Percentiles rank a stretch among this genome's conserved stretches.
These are phyloP conservation scores for Cutaneotrichosporon sp. DNA, from an alignment of 1,284 basidiomycete genomes.

Conservation along the genomic window DNA sequence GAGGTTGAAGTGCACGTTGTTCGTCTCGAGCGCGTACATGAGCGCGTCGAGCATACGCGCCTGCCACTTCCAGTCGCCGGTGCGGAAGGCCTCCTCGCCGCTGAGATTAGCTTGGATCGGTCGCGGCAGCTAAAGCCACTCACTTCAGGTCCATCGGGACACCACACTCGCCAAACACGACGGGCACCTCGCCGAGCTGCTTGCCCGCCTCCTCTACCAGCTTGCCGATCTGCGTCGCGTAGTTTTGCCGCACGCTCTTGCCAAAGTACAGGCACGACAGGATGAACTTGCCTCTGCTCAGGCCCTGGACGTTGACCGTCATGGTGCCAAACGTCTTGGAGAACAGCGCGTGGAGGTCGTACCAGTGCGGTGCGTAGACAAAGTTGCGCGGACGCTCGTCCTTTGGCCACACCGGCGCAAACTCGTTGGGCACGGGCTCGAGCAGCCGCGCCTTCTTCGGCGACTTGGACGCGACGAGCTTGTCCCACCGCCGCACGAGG, in stretches of 20 bases:
- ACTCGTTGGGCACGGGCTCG: conserved; percentile 91
- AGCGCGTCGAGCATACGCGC: conserved; percentile 84
- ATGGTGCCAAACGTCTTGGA: conserved; percentile 76
- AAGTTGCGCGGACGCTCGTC: conserved; percentile 68
- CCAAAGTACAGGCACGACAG: conserved; percentile 83
- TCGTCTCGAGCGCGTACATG: conserved; percentile 71
- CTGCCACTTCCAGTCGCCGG: conserved; percentile 78
- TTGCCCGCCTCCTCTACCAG: conserved; percentile 68
- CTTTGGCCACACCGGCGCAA: conserved; percentile 73
- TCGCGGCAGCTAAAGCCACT: conserved; percentile 44
- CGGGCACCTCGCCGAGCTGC: conserved; percentile 72
- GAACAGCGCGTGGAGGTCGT: conserved; percentile 85
- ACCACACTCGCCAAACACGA: conserved; percentile 86
- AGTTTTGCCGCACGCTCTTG: conserved; percentile 75
- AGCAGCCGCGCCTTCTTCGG: conserved; percentile 64
- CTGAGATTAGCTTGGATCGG: conserved; percentile 53
- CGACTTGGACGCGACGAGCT: conserved; percentile 57
- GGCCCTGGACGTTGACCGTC: conserved; percentile 84
- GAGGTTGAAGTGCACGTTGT: conserved; percentile 74
- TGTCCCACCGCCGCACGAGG: conserved; percentile 71
- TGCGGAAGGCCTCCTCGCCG: conserved; percentile 66
- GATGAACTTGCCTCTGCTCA: conserved; percentile 81
- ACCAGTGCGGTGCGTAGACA: conserved; percentile 92
- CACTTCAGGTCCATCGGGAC: conserved; percentile 94
- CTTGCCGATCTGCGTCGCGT: conserved; percentile 74